Percentiles rank a stretch among this genome's conserved stretches.
Evolutionary conservation across 441 rosid species (phyloP).

Genomic region (Populus hybrid): DNA sequence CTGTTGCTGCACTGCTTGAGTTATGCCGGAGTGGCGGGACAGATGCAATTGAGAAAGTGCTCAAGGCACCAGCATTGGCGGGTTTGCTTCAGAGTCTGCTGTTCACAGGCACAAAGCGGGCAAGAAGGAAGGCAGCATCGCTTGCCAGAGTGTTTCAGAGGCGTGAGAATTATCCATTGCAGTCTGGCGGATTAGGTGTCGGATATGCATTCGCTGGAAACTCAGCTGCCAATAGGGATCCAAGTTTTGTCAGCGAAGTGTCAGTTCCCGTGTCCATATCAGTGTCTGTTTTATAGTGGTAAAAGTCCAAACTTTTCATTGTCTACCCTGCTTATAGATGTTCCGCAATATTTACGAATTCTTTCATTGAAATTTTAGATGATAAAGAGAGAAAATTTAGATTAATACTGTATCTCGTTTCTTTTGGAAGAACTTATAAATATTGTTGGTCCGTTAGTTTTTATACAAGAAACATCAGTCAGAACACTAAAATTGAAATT

Average conservation of each 20-base stretch:
- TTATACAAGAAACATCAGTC: slow-evolving; percentile 16
- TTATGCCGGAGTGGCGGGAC: slow-evolving; percentile 78
- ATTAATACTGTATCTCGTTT: slow-evolving; percentile 19
- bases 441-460: slow-evolving; percentile 15
- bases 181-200: slow-evolving; percentile 52
- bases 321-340: slow-evolving; percentile 24
- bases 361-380: slow-evolving; percentile 51
- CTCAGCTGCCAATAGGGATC: slow-evolving; percentile 46
- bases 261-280: slow-evolving; percentile 65
- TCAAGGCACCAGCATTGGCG: slow-evolving; percentile 75
- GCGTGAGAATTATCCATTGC: slow-evolving; percentile 52
- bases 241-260: slow-evolving; percentile 56
- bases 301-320: slow-evolving; percentile 19
- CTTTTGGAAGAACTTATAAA: slow-evolving; percentile 14
- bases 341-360: slow-evolving; percentile 49
- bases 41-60: slow-evolving; percentile 60
- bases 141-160: slow-evolving; percentile 87
- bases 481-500: slow-evolving; percentile 1
- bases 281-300: slow-evolving; percentile 72
- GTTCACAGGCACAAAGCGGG: slow-evolving; percentile 88
- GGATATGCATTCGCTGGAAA: slow-evolving; percentile 67
- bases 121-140: slow-evolving; percentile 89
- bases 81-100: slow-evolving; percentile 71
- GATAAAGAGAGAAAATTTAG: slow-evolving; percentile 20
- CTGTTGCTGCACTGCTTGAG: slow-evolving; percentile 93